Base-by-base conservation (phyloP, 2,329 filamentous ascomycete genomes). In the Dryadomyces quercus-mongolicae region DNA sequence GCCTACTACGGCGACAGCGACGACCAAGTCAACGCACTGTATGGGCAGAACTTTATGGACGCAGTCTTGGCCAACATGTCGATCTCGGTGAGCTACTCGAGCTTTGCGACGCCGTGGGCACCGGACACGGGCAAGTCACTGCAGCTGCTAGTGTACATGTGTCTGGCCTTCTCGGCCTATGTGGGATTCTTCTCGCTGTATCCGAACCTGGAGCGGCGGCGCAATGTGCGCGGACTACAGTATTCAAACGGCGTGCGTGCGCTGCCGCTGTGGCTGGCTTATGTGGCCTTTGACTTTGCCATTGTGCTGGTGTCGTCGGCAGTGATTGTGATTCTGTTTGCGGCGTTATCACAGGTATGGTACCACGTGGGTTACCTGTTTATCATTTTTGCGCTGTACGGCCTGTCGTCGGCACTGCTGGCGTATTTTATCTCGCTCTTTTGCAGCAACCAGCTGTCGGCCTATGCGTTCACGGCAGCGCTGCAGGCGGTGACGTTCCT, bases 221-320 rank as follows among this genome's bases (percentile, higher is more conserved):
- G 82, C 51, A 86, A 89, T 59, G 88, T 96, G 22, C 81, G 91
- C 52, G 86, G 86, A 16, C 73, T 96, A 34, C 85, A 96, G 67
- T 96, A 95, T 68, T 94, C 88, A 53, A 96, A 95, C 63, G 91
- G 91, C 49, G 89, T 95, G 31, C 77, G 87, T 13, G 84, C 87
- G 0, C 73, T 87, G 9, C 88, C 90, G 0, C 73, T 96, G 1
- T 96, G 92, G 91, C 68, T 88, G 5, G 88, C 91, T 1, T 94
- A 96, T 64, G 74, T 86, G 1, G 63, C 74, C 0, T 95, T 95
- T 63, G 91, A 96, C 69, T 89, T 91, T 59, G 65, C 79, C 46
- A 82, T 94, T 54, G 83, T 89, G 1, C 64, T 94, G 15, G 62
- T 80, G 3, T 78, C 82, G 25, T 82, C 84, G 20, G 81, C 82